These are phyloP conservation scores for Epichloe festucae DNA, from an alignment of 2,329 filamentous ascomycete species.

Conservation along the genomic window DNA sequence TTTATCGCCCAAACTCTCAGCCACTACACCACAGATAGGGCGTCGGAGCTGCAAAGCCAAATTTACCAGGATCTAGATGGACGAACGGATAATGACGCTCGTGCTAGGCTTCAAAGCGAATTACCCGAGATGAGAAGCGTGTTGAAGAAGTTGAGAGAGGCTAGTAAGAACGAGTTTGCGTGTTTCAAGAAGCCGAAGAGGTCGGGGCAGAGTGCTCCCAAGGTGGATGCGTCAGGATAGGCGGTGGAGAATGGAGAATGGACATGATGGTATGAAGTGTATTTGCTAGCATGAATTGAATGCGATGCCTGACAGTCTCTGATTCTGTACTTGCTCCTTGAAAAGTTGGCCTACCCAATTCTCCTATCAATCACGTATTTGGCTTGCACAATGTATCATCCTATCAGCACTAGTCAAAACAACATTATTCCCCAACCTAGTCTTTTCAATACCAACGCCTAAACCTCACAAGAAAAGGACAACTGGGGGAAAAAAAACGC, in stretches of 20 bases:
- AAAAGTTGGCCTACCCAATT: too few relatives aligned
- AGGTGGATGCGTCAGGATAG: constrained; percentile 18
- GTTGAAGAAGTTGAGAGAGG: constrained; percentile 71
- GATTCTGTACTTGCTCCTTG: too few relatives aligned
- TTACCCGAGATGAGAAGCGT: constrained; percentile 79
- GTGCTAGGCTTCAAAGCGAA: constrained; percentile 69
- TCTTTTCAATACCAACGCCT: not conserved
- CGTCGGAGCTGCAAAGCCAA: constrained; percentile 69
- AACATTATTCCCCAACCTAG: too few relatives aligned
- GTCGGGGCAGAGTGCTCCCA: constrained; percentile 19
- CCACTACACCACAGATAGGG: constrained; percentile 76
- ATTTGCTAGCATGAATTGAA: not conserved
- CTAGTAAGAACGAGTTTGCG: constrained; percentile 75
- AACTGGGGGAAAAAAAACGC: not conserved
- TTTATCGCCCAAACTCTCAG: constrained; percentile 90
- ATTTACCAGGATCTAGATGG: constrained; percentile 87
- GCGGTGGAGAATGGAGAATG: not conserved
- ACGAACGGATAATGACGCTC: constrained; percentile 77
- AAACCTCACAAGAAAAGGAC: not conserved
- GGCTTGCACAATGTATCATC: too few relatives aligned
- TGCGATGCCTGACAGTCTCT: not conserved
- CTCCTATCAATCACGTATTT: too few relatives aligned
- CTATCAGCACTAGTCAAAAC: too few relatives aligned
- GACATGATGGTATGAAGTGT: not conserved
- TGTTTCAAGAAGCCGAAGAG: constrained; percentile 60